Evolutionary conservation across 352 stramenopile genomes (phyloP).

Genomic region (Phytophthora sp.): DNA sequence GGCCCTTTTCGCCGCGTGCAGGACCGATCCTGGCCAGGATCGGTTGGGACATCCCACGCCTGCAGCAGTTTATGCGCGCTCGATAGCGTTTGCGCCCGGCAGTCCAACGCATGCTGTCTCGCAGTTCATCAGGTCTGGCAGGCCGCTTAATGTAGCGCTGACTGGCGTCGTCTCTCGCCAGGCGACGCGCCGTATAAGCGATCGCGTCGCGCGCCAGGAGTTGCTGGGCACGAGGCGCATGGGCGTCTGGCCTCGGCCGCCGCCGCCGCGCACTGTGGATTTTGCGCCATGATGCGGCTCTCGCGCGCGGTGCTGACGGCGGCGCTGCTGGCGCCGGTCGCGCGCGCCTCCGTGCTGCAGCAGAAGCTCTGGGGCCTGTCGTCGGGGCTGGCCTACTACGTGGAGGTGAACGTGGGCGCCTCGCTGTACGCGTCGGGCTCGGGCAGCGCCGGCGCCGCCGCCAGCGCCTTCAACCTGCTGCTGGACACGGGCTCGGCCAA

Average conservation of each 20-base stretch:
- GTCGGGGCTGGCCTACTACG: conserved; percentile 70
- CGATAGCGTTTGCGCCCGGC: neutral
- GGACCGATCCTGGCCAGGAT: conserved; percentile 32
- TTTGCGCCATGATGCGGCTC: conserved; percentile 3
- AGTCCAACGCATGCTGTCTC: conserved; percentile 13
- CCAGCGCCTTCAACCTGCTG: conserved; percentile 70
- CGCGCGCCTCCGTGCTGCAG: conserved; percentile 49
- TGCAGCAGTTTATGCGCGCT: conserved; percentile 14
- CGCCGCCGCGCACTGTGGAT: conserved; percentile 3
- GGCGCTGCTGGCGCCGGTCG: conserved; percentile 1
- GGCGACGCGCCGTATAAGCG: conserved; percentile 8
- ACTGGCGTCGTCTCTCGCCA: no score
- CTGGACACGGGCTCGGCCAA: conserved; percentile 85
- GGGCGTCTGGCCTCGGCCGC: no score
- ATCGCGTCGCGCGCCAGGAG: no score
- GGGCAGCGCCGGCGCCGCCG: conserved; percentile 28
- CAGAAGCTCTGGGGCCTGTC: conserved; percentile 78
- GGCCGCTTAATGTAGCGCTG: no score
- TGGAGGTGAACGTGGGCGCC: conserved; percentile 53
- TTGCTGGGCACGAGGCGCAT: no score
- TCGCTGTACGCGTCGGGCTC: conserved; percentile 45
- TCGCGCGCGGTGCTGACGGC: neutral
- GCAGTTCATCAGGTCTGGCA: neutral
- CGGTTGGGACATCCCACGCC: conserved; percentile 25
- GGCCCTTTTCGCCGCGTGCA: conserved; percentile 7